A percentile compares a stretch with the other conserved stretches of the same genome.
Evolutionary conservation across 805 yeast species (phyloP).

Genomic region (Candida sonorensis): DNA sequence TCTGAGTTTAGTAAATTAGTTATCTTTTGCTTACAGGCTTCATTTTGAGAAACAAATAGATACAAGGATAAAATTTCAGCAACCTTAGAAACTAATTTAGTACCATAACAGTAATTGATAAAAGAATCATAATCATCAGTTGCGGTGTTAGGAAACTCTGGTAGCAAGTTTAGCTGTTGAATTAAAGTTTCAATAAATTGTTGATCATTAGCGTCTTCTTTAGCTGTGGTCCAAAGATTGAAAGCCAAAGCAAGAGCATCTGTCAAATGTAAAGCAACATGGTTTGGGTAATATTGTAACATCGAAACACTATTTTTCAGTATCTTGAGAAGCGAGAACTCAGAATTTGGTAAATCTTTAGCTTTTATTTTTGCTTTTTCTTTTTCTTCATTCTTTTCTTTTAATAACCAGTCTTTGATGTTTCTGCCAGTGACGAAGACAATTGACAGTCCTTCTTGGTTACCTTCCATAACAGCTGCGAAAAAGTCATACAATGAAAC

Average conservation of each 20-base stretch:
- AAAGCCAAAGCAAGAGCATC: constrained; percentile 71
- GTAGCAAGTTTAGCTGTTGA: constrained; percentile 21
- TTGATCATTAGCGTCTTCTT: constrained; percentile 43
- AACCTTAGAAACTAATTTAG: constrained; percentile 56
- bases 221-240: constrained; percentile 69
- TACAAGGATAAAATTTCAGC: constrained; percentile 72
- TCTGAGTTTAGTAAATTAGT: constrained; percentile 13
- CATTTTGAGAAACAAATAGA: constrained; percentile 50
- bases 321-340: constrained; percentile 45
- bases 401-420: constrained; percentile 26
- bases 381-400: constrained; percentile 10
- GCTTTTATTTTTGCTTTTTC: neutral
- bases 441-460: constrained; percentile 73
- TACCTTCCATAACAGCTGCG: constrained; percentile 60
- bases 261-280: constrained; percentile 58
- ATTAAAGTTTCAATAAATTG: constrained; percentile 39
- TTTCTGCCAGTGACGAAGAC: constrained; percentile 57
- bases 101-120: constrained; percentile 42
- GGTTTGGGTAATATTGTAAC: constrained; percentile 49
- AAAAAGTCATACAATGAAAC: constrained; percentile 56
- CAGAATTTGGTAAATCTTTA: constrained; percentile 1
- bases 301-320: constrained; percentile 49
- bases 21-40: constrained; percentile 35
- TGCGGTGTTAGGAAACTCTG: constrained; percentile 14
- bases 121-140: constrained; percentile 14